These are phyloP conservation scores for Tetrastigma voinierianum DNA, from an alignment of 164 flowering plant species.

Conservation along the genomic window DNA sequence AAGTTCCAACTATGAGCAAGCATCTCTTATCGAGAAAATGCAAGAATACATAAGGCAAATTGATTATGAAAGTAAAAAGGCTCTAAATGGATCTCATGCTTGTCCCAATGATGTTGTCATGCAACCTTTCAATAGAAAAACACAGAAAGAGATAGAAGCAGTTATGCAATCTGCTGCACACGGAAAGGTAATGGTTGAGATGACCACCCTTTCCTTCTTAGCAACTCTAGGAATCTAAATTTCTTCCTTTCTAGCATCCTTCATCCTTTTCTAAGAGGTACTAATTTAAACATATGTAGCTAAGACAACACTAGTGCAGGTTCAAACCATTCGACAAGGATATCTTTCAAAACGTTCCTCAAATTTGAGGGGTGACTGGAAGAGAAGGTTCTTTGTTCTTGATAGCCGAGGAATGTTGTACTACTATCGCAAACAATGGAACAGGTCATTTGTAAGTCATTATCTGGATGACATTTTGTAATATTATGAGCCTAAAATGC, in stretches of 20 bases:
- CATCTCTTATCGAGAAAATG: constrained; percentile 89
- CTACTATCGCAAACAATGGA: constrained; percentile 83
- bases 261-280: not conserved
- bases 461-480: not conserved
- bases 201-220: not conserved
- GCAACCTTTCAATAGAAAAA: constrained; percentile 55
- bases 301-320: constrained; percentile 42
- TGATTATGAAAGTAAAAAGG: constrained; percentile 71
- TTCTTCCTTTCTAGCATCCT: not conserved
- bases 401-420: constrained; percentile 96
- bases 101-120: constrained; percentile 68
- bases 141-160: constrained; percentile 59
- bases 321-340: constrained; percentile 96
- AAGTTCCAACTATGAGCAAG: constrained; percentile 89
- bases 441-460: constrained; percentile 65
- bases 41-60: constrained; percentile 89
- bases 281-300: constrained; percentile 20
- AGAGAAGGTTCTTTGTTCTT: constrained; percentile 91
- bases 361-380: constrained; percentile 95
- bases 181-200: constrained; percentile 66
- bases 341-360: constrained; percentile 96
- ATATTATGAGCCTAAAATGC: constrained; percentile 1
- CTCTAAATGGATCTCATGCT: constrained; percentile 59
- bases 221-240: not conserved
- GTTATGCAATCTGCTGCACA: constrained; percentile 75